phyloP scores from a whole-genome alignment of 768 basidiomycete species.

The Pseudohyphozyma bogoriensis region DNA sequence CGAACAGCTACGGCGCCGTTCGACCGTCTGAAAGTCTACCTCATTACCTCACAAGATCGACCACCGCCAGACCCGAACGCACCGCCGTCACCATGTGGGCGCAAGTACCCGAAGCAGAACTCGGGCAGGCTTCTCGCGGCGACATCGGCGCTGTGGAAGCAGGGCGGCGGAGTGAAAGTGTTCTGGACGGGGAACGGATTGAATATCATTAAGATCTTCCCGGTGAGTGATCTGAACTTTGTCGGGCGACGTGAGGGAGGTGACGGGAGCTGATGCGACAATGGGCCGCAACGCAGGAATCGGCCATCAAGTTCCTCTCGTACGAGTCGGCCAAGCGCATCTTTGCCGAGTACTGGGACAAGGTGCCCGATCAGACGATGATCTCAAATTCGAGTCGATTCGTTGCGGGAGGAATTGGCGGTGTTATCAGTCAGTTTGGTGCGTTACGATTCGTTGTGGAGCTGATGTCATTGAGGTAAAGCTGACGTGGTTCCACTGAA shows the following conservation, averaged over 20 bases:
- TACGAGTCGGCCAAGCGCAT: slow-evolving; percentile 94
- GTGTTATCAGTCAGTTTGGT: slow-evolving; percentile 87
- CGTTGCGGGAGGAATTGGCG: slow-evolving; percentile 88
- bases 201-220: slow-evolving; percentile 89
- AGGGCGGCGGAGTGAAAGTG: slow-evolving; percentile 68
- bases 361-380: slow-evolving; percentile 74
- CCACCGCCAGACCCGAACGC: slow-evolving; percentile 42
- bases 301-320: slow-evolving; percentile 92
- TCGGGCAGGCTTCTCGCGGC: slow-evolving; percentile 56
- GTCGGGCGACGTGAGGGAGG: too few species aligned
- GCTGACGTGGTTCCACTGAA: background rate
- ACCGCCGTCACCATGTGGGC: too few species aligned
- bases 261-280: background rate
- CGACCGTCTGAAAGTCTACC: slow-evolving; percentile 88
- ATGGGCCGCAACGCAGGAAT: slow-evolving; percentile 48
- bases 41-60: slow-evolving; percentile 56
- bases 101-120: slow-evolving; percentile 39
- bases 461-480: too few species aligned
- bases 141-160: slow-evolving; percentile 68
- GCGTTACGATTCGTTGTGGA: slow-evolving; percentile 34
- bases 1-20: slow-evolving; percentile 95
- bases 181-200: slow-evolving; percentile 95
- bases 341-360: slow-evolving; percentile 83
- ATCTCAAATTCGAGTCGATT: slow-evolving; percentile 89
- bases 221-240: slow-evolving; percentile 38